Evolutionary conservation across 1,284 basidiomycete species (phyloP).

Genomic region (Cystobasidium pallidum): DNA sequence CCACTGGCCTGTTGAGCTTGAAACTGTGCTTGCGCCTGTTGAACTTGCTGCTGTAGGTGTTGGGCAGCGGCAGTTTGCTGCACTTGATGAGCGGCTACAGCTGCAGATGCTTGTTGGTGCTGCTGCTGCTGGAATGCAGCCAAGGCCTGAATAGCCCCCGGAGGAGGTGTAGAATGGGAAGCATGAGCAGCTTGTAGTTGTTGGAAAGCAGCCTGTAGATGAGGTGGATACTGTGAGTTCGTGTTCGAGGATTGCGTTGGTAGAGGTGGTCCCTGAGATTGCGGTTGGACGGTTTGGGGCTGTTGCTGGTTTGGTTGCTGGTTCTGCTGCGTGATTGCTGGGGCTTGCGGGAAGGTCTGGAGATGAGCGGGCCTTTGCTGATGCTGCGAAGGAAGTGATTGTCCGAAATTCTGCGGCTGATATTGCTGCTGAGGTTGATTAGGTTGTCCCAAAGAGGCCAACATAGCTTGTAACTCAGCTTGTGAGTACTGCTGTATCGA

Average conservation of each 20-base stretch:
- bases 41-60: slow-evolving; percentile 19
- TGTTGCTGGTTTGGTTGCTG: slow-evolving; percentile 19
- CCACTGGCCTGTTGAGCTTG: slow-evolving; percentile 4
- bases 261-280: not conserved
- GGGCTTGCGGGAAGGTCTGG: slow-evolving; percentile 1
- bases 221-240: slow-evolving; percentile 31
- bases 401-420: slow-evolving; percentile 15
- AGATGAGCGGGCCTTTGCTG: slow-evolving; percentile 5
- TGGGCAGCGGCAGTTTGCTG: slow-evolving; percentile 23
- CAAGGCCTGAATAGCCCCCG: slow-evolving; percentile 24
- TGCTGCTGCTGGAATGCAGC: slow-evolving; percentile 32
- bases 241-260: not conserved
- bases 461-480: slow-evolving; percentile 40
- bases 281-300: slow-evolving; percentile 14
- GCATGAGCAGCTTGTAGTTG: slow-evolving; percentile 35
- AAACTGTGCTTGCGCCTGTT: slow-evolving; percentile 7
- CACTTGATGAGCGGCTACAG: not conserved
- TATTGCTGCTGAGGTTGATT: slow-evolving; percentile 20
- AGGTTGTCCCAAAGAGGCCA: slow-evolving; percentile 28
- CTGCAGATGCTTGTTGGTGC: slow-evolving; percentile 12
- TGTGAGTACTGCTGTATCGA: slow-evolving; percentile 39
- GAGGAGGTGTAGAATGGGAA: slow-evolving; percentile 2
- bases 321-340: slow-evolving; percentile 10
- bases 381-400: not conserved
- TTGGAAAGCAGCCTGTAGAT: slow-evolving; percentile 40